Conservation (phyloP, 257 asterid species). For the Penstemon davidsonii region DNA sequence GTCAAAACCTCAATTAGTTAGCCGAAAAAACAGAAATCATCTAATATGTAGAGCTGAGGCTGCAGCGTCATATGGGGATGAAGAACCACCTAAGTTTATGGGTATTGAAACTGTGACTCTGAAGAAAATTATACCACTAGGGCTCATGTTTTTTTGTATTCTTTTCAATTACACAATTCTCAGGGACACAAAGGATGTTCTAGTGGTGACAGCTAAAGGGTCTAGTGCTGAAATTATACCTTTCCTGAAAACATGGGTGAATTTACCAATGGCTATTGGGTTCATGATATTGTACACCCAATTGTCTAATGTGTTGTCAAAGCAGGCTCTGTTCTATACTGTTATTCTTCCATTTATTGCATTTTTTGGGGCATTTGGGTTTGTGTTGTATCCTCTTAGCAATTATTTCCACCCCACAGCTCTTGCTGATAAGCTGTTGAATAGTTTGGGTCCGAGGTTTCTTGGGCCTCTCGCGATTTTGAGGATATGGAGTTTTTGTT, state of each 20-base stretch:
- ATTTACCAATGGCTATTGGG: slow-evolving; percentile 97
- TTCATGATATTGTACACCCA: slow-evolving; percentile 89
- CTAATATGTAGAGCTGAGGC: slow-evolving; percentile 64
- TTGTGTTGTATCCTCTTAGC: slow-evolving; percentile 86
- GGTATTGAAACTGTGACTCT: slow-evolving; percentile 75
- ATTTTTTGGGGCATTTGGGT: slow-evolving; percentile 96
- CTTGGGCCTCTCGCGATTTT: slow-evolving; percentile 97
- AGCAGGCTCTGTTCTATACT: slow-evolving; percentile 82
- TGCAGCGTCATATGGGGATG: slow-evolving; percentile 53
- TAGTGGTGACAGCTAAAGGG: slow-evolving; percentile 96
- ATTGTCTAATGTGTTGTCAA: slow-evolving; percentile 84
- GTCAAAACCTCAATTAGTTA: slow-evolving; percentile 36
- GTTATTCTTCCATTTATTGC: slow-evolving; percentile 91
- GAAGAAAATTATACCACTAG: slow-evolving; percentile 92
- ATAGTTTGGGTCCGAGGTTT: slow-evolving; percentile 81
- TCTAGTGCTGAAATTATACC: slow-evolving; percentile 99
- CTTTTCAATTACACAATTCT: slow-evolving; percentile 88
- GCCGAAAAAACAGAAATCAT: slow-evolving; percentile 35
- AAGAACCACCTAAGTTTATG: slow-evolving; percentile 62
- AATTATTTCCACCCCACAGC: slow-evolving; percentile 85
- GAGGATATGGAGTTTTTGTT: slow-evolving; percentile 98
- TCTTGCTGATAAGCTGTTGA: slow-evolving; percentile 81
- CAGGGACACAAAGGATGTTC: slow-evolving; percentile 94
- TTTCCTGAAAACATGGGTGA: slow-evolving; percentile 98
- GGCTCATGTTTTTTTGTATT: slow-evolving; percentile 93